Evolutionary conservation across 805 yeast genomes (phyloP), one percentile per base, ranked within the genome.

Genomic region (Candida corydali): DNA sequence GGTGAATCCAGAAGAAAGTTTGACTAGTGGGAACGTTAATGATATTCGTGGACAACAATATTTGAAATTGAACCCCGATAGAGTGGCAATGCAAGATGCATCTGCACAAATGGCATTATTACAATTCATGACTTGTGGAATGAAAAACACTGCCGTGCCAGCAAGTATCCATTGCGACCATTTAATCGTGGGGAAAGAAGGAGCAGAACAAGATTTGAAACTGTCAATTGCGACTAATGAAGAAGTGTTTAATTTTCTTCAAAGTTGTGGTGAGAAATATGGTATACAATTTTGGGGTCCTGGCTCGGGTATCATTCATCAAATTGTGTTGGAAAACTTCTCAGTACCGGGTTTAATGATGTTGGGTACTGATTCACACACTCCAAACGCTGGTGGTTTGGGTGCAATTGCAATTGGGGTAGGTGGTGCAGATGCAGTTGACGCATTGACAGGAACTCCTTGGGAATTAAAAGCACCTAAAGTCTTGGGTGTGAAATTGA

Each of bases 41-140:
- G 73, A 75, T 48, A 65, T 82, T 45, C 79, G 98, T 66, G 99
- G 98, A 49, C 70, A 80, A 34, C 79, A 89, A 36, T 93, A 93
- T 66, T 75, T 93, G 61, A 93, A 93, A 70, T 75, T 93, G 52
- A 79, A 85, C 59, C 98, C 98, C 17, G 98, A 93, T 60, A 80
- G 98, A 61, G 98, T 93, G 32, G 98, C 98, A 18, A 91, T 94
- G 95, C 98, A 93, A 72, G 98, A 93, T 73, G 98, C 98, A n/a
- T 86, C 96, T 22, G 98, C 98, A 14, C 98, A 93, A 68, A 93
- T 91, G 86, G 98, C 98, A n/a, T 72, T 93, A 49, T 71, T 93
- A 51, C 98, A 93, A 68, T 93, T 93, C 70, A 93, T 93, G 96
- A 87, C 97, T 37, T 91, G 96, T 47, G 95, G 95, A 25, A 78